Evolutionary conservation across 2,329 filamentous ascomycete genomes (phyloP), one percentile per base, ranked within the genome.

Genomic region (Plectosphaerella cucumerina): DNA sequence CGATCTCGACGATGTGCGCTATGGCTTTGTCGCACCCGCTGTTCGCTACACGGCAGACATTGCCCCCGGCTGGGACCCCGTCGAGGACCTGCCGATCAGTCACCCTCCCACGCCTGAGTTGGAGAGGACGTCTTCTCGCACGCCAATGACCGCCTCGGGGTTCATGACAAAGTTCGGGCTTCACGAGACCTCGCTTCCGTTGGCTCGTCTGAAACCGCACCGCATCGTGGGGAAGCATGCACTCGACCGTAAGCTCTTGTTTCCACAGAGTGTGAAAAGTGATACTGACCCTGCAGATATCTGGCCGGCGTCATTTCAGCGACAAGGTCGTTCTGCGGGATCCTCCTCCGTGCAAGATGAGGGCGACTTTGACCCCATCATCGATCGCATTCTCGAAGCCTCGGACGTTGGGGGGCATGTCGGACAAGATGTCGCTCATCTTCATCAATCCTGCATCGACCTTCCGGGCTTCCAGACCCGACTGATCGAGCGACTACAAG

Each of bases 401-500:
- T 15, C 34, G 12, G 12, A 5, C 5, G 12, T 14, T 11, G n/a
- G n/a, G 5, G 34, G 14, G 14, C 23, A 17, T 15, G 12, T 6
- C n/a, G 34, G 5, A 37, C 34, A 6, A 11, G 34, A 17, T 5
- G 12, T 15, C 12, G 34, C 10, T 26, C 23, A 26, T 26, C 23
- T 26, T 26, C 34, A 37, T 15, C 34, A 5, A 4, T 5, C 34
- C 12, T 46, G 6, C n/a, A 34, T 50, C 15, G 10, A 3, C 22
- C 42, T 41, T 12, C 48, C 43, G n/a, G 21, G 14, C 33, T 50
- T 50, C n/a, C 48, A 50, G 33, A 14, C 9, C 21, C 21, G 33
- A 12, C 34, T 50, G 5, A 14, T 5, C 14, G 3, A 45, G 43
- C 14, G 17, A 5, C 39, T 50, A 10, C 11, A 10, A 22, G 17